A percentile compares a stretch with the other conserved stretches of the same genome.
Conservation (phyloP, 2,329 filamentous ascomycete genomes). For the Colletotrichum sp. region DNA sequence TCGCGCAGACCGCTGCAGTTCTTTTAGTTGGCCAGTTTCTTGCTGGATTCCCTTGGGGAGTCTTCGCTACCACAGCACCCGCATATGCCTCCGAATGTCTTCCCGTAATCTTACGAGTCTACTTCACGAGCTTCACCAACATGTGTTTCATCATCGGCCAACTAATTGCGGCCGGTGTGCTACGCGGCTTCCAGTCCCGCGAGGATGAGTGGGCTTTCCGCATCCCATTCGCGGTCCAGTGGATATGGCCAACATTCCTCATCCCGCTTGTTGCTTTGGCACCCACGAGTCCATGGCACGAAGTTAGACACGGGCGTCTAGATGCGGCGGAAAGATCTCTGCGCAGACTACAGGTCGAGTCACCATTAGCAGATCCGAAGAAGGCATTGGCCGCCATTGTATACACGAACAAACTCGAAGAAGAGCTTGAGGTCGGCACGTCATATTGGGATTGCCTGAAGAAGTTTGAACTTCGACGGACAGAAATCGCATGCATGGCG, state of each 20-base stretch:
- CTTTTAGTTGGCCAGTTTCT: slow-evolving; percentile 39
- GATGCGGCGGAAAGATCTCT: slow-evolving; percentile 34
- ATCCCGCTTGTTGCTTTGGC: slow-evolving; percentile 43
- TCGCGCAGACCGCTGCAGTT: slow-evolving; percentile 29
- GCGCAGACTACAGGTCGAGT: slow-evolving; percentile 21
- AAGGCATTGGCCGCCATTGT: slow-evolving; percentile 36
- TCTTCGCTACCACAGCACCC: slow-evolving; percentile 48
- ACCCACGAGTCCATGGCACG: slow-evolving; percentile 46
- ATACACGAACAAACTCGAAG: slow-evolving; percentile 43
- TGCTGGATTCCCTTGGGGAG: slow-evolving; percentile 41
- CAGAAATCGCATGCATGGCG: slow-evolving; percentile 36
- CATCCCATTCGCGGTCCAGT: slow-evolving; percentile 53
- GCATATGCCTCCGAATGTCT: slow-evolving; percentile 52
- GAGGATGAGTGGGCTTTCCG: slow-evolving; percentile 48
- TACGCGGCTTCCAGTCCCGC: slow-evolving; percentile 37
- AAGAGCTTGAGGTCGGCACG: slow-evolving; percentile 33
- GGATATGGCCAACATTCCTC: slow-evolving; percentile 51
- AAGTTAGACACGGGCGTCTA: slow-evolving; percentile 33
- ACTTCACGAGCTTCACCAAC: slow-evolving; percentile 47
- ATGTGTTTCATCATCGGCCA: slow-evolving; percentile 48
- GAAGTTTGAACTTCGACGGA: slow-evolving; percentile 39
- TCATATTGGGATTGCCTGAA: slow-evolving; percentile 46
- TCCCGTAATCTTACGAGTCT: slow-evolving; percentile 43
- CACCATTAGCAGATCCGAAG: slow-evolving; percentile 37
- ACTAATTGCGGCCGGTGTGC: slow-evolving; percentile 41